These are phyloP conservation scores for Sapria himalayana DNA, from an alignment of 345 rosid species.

Conservation along the genomic window DNA sequence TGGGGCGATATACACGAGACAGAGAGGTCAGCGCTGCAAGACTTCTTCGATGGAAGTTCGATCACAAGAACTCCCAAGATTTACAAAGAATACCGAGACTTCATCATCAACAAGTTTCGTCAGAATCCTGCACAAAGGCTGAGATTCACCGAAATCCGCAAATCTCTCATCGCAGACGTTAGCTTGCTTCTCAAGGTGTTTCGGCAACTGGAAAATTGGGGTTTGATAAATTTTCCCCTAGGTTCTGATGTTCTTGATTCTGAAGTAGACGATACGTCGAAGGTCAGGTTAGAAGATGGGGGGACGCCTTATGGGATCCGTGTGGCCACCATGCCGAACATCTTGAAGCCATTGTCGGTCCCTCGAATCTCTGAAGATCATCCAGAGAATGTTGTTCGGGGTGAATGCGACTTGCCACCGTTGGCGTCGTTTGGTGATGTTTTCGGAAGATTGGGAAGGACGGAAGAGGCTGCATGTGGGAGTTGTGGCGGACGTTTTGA, in stretches of 20 bases:
- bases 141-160: conserved; percentile 64
- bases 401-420: conserved; percentile 29
- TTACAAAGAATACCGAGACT: conserved; percentile 84
- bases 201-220: conserved; percentile 45
- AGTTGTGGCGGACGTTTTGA: conserved; percentile 31
- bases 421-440: conserved; percentile 64
- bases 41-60: conserved; percentile 70
- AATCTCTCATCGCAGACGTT: conserved; percentile 69
- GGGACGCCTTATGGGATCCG: conserved; percentile 60
- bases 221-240: conserved; percentile 44
- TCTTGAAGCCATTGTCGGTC: conserved; percentile 29
- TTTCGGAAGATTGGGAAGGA: conserved; percentile 23
- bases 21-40: conserved; percentile 45
- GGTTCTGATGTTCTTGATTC: conserved; percentile 4
- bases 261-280: conserved; percentile 13
- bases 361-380: conserved; percentile 13
- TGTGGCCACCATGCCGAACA: conserved; percentile 50
- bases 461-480: conserved; percentile 18
- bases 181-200: conserved; percentile 57
- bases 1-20: conserved; percentile 92
- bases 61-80: conserved; percentile 74
- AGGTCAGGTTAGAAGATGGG: conserved; percentile 39
- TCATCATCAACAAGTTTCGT: conserved; percentile 71
- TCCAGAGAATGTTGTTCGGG: conserved; percentile 9
- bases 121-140: conserved; percentile 52